These are phyloP conservation scores for Neonectria ditissima DNA, from an alignment of 2,329 filamentous ascomycete species.

Conservation along the genomic window DNA sequence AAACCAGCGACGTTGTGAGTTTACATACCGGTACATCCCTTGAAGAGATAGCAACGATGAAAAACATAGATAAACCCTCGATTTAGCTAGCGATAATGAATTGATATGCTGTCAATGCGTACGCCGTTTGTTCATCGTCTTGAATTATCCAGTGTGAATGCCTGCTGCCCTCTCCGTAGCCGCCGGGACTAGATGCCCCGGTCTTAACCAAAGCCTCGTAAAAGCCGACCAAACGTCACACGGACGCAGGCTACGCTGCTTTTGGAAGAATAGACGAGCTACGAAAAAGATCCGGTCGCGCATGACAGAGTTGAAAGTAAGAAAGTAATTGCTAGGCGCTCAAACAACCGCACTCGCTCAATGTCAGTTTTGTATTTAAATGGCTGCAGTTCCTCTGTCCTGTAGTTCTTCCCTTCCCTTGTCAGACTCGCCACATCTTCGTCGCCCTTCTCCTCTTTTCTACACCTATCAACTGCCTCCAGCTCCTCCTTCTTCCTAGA, in stretches of 20 bases:
- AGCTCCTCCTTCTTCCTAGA: neutral
- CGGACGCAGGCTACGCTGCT: constrained; percentile 28
- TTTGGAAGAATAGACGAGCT: constrained; percentile 39
- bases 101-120: no score
- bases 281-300: constrained; percentile 21
- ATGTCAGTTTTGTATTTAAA: neutral
- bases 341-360: neutral
- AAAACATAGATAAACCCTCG: no score
- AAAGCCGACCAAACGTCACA: neutral
- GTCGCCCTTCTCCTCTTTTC: neutral
- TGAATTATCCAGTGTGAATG: no score
- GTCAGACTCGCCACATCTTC: neutral
- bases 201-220: no score
- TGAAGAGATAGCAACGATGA: no score
- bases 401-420: neutral
- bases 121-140: no score
- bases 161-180: no score
- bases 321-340: neutral
- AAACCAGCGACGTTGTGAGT: no score
- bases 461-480: neutral
- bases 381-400: no score
- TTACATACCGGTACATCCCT: no score
- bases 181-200: no score
- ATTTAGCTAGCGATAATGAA: no score
- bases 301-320: neutral